Evolutionary conservation across 1,284 basidiomycete genomes (phyloP).

Genomic region (Trametes polyzona): DNA sequence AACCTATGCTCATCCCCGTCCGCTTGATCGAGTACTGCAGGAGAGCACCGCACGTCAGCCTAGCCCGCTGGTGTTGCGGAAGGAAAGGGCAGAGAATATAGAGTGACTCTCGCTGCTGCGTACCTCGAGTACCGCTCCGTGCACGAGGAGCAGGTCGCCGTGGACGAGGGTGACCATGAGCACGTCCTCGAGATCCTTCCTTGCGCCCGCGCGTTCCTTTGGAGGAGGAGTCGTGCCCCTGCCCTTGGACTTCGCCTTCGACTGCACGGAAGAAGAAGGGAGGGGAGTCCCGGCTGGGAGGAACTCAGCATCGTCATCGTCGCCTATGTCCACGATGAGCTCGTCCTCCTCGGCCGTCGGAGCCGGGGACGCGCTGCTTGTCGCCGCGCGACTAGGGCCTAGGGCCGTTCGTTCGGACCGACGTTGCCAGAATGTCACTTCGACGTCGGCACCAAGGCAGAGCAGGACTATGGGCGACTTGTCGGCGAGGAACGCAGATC

Average conservation of each 20-base stretch:
- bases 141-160: constrained; percentile 56
- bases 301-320: background rate
- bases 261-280: background rate
- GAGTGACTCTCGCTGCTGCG: no score
- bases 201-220: background rate
- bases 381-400: no score
- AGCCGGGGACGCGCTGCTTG: background rate
- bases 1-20: constrained; percentile 27
- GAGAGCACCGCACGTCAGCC: background rate
- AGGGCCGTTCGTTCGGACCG: no score
- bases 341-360: background rate
- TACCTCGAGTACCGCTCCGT: constrained; percentile 59
- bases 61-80: no score
- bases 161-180: constrained; percentile 56
- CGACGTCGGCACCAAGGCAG: constrained; percentile 39
- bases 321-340: background rate
- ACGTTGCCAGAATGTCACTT: constrained; percentile 28
- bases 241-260: background rate
- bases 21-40: constrained; percentile 24
- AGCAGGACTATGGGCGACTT: constrained; percentile 27
- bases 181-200: constrained; percentile 19
- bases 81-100: no score
- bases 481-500: constrained; percentile 19
- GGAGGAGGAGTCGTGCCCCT: no score
- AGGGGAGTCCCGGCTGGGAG: background rate